These are phyloP conservation scores for Nemania bipapillata DNA, from an alignment of 2,329 filamentous ascomycete genomes.

Conservation along the genomic window DNA sequence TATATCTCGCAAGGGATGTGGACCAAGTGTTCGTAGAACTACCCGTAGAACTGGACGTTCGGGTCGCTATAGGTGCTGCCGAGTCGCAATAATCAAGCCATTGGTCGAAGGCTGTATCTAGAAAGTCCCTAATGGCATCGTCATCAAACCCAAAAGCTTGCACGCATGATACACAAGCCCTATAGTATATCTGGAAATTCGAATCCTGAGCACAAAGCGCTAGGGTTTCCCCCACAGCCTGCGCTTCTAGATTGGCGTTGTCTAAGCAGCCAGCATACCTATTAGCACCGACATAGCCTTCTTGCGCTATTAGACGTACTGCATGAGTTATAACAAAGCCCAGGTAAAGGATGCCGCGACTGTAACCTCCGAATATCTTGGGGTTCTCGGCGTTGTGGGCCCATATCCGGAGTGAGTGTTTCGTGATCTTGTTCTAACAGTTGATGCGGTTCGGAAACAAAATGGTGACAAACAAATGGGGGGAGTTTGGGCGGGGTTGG, in stretches of 20 bases:
- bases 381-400: background rate
- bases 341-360: background rate
- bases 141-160: background rate
- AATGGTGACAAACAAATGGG: background rate
- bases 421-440: background rate
- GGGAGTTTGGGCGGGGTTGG: background rate
- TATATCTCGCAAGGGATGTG: no score
- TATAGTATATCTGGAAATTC: background rate
- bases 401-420: background rate
- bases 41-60: no score
- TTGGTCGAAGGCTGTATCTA: background rate
- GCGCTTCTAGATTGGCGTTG: constrained; percentile 14
- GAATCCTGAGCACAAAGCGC: constrained; percentile 4
- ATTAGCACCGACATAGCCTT: background rate
- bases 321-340: constrained; percentile 8
- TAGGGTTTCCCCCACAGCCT: background rate
- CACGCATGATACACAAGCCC: background rate
- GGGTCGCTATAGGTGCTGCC: background rate
- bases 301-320: constrained; percentile 6
- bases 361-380: background rate
- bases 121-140: background rate
- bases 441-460: background rate
- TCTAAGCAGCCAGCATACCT: background rate
- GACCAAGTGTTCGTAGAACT: no score
- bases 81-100: constrained; percentile 12